Base-by-base conservation (phyloP, 495 filamentous ascomycete genomes). In the Neurospora sp. region DNA sequence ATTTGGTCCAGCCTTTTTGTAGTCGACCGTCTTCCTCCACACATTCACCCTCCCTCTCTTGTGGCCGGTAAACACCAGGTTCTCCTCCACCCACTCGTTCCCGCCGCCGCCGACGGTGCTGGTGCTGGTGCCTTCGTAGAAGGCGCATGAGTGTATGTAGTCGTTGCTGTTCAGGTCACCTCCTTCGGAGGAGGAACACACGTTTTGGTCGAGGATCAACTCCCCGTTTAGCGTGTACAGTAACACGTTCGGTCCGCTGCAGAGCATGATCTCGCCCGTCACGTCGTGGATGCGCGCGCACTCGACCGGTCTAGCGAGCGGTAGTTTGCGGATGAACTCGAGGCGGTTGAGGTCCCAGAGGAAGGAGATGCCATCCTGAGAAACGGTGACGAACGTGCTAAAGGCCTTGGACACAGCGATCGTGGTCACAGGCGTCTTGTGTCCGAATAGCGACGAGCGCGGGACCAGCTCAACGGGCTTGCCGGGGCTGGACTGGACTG, bases 261-360 rank as follows among this genome's bases (percentile, higher is more conserved):
- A 95, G 41, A 98, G 84, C 81, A 95, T 88, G 66, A 99, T 93
- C 75, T 94, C 90, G 11, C 96, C 96, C 0, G 91, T 92, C 8
- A 94, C 90, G 77, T 97, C 94, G 79, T 97, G 96, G 77, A 99
- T 94, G 20, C 86, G 86, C 20, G 93, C 92, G 77, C 93, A 95
- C 84, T 94, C 86, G 1, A 89, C 82, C 0, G 80, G 78, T 6
- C 83, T 77, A 0, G 79, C 81, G 62, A 78, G 77, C 0, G 90
- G 87, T 38, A 98, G 85, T 77, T 91, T 89, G 27, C 94, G 90
- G 20, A 98, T 89, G 77, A 97, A 96, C 42, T 91, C 90, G 44
- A 92, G 88, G 11, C 93, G 90, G 80, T 98, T 98, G 20, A 98
- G 84, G 81, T 98, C 95, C 96, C 96, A 98, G 16, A 98, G 85